Percentiles rank a stretch among this genome's conserved stretches.
These are phyloP conservation scores for Thelephora terrestris DNA, from an alignment of 1,284 basidiomycete genomes.

Conservation along the genomic window DNA sequence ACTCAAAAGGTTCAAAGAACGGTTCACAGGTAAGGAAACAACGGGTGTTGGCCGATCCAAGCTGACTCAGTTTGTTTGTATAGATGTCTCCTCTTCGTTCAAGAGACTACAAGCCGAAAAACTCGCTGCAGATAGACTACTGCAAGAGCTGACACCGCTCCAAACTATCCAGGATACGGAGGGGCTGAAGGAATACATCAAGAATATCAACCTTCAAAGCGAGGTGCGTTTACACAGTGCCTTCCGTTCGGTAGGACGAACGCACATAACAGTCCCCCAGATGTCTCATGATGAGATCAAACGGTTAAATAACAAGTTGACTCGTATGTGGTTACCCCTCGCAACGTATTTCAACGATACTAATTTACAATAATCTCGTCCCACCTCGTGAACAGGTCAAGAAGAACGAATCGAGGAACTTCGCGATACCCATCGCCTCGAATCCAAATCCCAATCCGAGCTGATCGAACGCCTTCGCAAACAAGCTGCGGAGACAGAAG, in stretches of 20 bases:
- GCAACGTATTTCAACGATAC: background rate
- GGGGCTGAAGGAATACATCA: slow-evolving; percentile 65
- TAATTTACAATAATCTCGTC: slow-evolving; percentile 2
- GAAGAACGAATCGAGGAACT: slow-evolving; percentile 78
- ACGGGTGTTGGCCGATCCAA: background rate
- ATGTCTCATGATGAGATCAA: slow-evolving; percentile 65
- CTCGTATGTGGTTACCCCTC: slow-evolving; percentile 36
- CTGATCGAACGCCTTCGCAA: slow-evolving; percentile 61
- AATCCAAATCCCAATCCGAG: slow-evolving; percentile 65
- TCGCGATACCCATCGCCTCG: slow-evolving; percentile 70
- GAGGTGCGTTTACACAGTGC: slow-evolving; percentile 38
- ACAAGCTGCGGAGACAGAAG: slow-evolving; percentile 64
- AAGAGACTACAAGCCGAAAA: slow-evolving; percentile 66
- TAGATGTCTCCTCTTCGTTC: slow-evolving; percentile 70
- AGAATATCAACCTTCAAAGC: slow-evolving; percentile 55
- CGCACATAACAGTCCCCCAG: slow-evolving; percentile 24
- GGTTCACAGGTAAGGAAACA: slow-evolving; percentile 47
- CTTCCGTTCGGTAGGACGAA: background rate
- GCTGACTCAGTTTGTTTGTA: slow-evolving; percentile 3
- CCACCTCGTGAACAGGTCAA: slow-evolving; percentile 44
- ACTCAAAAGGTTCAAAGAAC: slow-evolving; percentile 58
- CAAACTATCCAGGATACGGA: slow-evolving; percentile 55
- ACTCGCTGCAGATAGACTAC: slow-evolving; percentile 54
- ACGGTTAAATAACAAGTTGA: slow-evolving; percentile 60
- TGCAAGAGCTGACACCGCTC: slow-evolving; percentile 68